Evolutionary conservation across 2,329 filamentous ascomycete species (phyloP).

Genomic region (Chrysoporthe austroafricana): DNA sequence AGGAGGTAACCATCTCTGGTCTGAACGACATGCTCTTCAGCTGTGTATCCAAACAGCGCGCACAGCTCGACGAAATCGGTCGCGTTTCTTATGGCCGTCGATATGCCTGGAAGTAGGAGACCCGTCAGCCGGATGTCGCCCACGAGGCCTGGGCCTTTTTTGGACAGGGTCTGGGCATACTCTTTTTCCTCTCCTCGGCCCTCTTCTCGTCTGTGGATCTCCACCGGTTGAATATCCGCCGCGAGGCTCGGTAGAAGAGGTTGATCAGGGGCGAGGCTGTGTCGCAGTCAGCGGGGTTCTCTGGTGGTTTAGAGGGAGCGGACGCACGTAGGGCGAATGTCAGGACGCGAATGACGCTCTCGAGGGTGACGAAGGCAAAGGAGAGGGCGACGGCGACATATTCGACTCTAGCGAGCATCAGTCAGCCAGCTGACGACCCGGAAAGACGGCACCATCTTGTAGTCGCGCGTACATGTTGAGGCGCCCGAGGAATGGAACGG

Average conservation of each 20-base stretch:
- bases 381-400: slow-evolving; percentile 87
- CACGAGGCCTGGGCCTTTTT: slow-evolving; percentile 43
- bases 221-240: slow-evolving; percentile 79
- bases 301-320: slow-evolving; percentile 1
- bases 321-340: slow-evolving; percentile 83
- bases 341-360: slow-evolving; percentile 80
- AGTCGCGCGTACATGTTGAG: slow-evolving; percentile 52
- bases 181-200: slow-evolving; percentile 69
- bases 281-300: slow-evolving; percentile 26
- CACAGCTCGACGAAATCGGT: slow-evolving; percentile 95
- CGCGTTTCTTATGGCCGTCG: slow-evolving; percentile 79
- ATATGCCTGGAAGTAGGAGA: slow-evolving; percentile 61
- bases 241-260: slow-evolving; percentile 81
- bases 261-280: slow-evolving; percentile 77
- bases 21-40: slow-evolving; percentile 95
- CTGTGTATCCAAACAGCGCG: slow-evolving; percentile 85
- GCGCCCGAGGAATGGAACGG: slow-evolving; percentile 57
- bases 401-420: slow-evolving; percentile 63
- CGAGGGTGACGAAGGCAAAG: slow-evolving; percentile 79
- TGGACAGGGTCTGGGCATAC: slow-evolving; percentile 51
- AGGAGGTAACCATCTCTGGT: slow-evolving; percentile 93
- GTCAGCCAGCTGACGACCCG: background rate
- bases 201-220: slow-evolving; percentile 71
- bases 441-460: background rate
- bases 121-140: slow-evolving; percentile 30